phyloP scores from a whole-genome alignment of 352 stramenopile species.

The Globisporangium rhizosaccharum region DNA sequence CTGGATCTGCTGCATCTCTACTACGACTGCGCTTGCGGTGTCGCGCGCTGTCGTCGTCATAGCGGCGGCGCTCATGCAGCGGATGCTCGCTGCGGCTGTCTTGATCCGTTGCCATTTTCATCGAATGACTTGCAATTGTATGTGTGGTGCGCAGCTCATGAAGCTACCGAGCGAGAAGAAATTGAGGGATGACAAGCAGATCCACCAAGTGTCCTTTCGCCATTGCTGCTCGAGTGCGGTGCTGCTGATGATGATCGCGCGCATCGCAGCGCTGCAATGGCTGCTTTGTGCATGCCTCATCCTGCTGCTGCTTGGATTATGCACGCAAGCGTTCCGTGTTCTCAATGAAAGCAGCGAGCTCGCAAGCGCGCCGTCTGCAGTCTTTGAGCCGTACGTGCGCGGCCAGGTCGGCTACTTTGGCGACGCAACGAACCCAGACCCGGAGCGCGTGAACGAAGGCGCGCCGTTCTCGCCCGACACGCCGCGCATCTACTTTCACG shows the following conservation, averaged over 20 bases:
- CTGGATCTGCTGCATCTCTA: neutral
- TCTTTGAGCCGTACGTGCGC: constrained; percentile 80
- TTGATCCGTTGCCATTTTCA: too few species aligned
- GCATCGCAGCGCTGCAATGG: neutral
- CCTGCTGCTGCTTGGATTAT: neutral
- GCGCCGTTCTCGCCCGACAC: constrained; percentile 67
- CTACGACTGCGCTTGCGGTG: constrained; percentile 7
- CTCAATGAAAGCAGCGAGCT: constrained; percentile 30
- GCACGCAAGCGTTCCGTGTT: constrained; percentile 24
- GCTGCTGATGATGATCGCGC: neutral
- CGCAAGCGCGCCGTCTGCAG: constrained; percentile 22
- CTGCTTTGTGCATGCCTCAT: neutral
- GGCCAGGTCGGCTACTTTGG: constrained; percentile 83
- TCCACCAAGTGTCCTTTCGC: too few species aligned
- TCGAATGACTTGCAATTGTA: too few species aligned
- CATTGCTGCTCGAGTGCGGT: neutral
- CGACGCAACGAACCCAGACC: constrained; percentile 54
- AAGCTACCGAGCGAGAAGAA: too few species aligned
- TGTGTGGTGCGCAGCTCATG: too few species aligned
- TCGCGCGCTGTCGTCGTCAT: neutral
- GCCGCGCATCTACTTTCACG: constrained; percentile 46
- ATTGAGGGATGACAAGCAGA: too few species aligned
- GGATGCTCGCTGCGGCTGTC: too few species aligned
- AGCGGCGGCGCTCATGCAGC: neutral
- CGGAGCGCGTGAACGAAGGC: constrained; percentile 84